These are phyloP conservation scores for Stemphylium beticola DNA, from an alignment of 2,329 filamentous ascomycete species.

Conservation along the genomic window DNA sequence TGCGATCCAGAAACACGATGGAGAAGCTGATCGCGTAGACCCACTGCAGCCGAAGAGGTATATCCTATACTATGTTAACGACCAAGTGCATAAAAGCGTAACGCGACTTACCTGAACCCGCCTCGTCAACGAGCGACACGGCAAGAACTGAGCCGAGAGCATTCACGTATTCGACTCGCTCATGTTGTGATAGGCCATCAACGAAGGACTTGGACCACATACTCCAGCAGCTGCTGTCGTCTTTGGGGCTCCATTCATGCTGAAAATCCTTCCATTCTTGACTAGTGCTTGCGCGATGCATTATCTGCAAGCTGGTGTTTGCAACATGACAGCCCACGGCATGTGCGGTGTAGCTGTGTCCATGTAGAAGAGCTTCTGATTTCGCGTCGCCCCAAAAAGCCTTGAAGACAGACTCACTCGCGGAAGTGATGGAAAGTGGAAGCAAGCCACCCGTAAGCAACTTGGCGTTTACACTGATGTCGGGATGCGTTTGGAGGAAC, in stretches of 20 bases:
- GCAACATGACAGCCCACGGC: slow-evolving; percentile 81
- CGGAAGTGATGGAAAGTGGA: slow-evolving; percentile 77
- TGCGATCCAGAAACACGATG: slow-evolving; percentile 42
- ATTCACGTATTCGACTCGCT: slow-evolving; percentile 68
- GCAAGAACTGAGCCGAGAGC: slow-evolving; percentile 77
- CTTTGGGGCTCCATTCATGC: neutral
- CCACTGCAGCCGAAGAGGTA: slow-evolving; percentile 61
- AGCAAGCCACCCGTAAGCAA: slow-evolving; percentile 80
- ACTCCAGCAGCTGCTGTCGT: slow-evolving; percentile 62
- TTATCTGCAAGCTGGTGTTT: slow-evolving; percentile 66
- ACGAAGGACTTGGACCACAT: slow-evolving; percentile 72
- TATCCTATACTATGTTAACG: slow-evolving; percentile 52
- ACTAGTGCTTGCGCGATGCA: slow-evolving; percentile 46
- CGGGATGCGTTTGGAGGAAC: slow-evolving; percentile 71
- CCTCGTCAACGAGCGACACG: slow-evolving; percentile 62
- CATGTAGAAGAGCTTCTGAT: slow-evolving; percentile 78
- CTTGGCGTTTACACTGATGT: slow-evolving; percentile 83
- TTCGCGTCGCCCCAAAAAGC: slow-evolving; percentile 76
- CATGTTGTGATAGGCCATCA: slow-evolving; percentile 61
- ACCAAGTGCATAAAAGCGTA: neutral
- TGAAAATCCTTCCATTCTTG: slow-evolving; percentile 3
- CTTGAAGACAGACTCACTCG: slow-evolving; percentile 74
- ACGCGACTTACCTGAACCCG: slow-evolving; percentile 52
- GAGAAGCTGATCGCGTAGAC: slow-evolving; percentile 59
- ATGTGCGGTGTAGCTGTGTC: slow-evolving; percentile 87